Base-by-base conservation (phyloP, 2,329 filamentous ascomycete species). In the Xylariaceae sp. region DNA sequence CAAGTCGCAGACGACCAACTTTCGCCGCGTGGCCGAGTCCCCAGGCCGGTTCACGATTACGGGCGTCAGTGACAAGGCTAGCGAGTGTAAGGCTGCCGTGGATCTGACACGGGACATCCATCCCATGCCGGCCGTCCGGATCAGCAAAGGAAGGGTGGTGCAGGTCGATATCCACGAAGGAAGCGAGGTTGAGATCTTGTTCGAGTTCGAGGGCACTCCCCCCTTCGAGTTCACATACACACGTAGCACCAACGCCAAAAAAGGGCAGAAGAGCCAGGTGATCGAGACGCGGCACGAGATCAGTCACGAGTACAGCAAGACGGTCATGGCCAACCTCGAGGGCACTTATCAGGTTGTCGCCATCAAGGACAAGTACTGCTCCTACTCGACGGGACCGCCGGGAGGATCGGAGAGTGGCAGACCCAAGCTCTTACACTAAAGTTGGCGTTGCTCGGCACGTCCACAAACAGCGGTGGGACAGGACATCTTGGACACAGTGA, bases 191-290 rank as follows among this genome's bases (percentile, higher is more conserved):
- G 87, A 96, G 59, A 88, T 98, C 36, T 68, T 88, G 6, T 97
- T 98, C 54, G 86, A 95, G 55, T 98, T 98, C 65, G 89, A 85
- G 69, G 92, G 94, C 40, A 89, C 86, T 5, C 88, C 92, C 46
- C 92, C 92, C 1, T 98, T 98, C 56, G 92, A 97, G 64, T 98
- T 97, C 59, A 96, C 90, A 41, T 97, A 94, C 62, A 97, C 88
- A 14, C 76, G 92, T 46, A 92, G 84, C 63, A 87, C 87, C 31
- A 95, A 95, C 59, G 81, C 81, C 38, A 83, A 76, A 43, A 88
- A 82, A 66, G 83, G 84, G 1, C 85, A 88, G 61, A 85, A 81
- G 57, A 79, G 83, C 26, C 74, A 81, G 53, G 77, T 98, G 23
- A 72, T 98, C 13, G 94, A 98, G 67, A 96, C 94, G 49, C 79